A percentile compares a stretch with the other conserved stretches of the same genome.
phyloP scores from a whole-genome alignment of 352 stramenopile species.

The Stephanocyclus meneghinianus region DNA sequence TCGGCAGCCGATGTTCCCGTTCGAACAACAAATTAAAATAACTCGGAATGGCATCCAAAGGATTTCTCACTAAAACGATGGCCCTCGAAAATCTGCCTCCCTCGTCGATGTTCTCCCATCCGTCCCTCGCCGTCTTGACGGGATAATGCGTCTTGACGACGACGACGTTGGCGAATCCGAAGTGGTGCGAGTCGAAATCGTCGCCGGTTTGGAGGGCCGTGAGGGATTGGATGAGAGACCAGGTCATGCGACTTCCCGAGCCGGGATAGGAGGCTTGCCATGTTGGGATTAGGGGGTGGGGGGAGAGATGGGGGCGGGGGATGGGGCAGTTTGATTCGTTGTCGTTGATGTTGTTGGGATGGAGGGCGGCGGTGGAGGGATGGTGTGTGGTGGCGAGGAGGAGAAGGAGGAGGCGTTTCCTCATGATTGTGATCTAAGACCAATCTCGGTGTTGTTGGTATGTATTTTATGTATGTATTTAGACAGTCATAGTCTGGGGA shows the following conservation, averaged over 20 bases:
- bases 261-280: slow-evolving; percentile 32
- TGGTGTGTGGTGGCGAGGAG: not conserved
- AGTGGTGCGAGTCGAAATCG: slow-evolving; percentile 19
- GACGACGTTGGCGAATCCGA: slow-evolving; percentile 6
- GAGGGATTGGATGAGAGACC: slow-evolving; percentile 9
- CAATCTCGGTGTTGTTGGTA: not conserved
- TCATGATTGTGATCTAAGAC: not conserved
- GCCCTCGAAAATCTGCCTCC: slow-evolving; percentile 3
- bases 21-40: slow-evolving; percentile 47
- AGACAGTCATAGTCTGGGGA: too few species aligned
- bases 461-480: not conserved
- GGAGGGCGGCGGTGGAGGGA: not conserved
- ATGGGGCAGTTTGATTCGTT: slow-evolving; percentile 11
- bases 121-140: not conserved
- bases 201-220: slow-evolving; percentile 5
- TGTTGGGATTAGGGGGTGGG: not conserved
- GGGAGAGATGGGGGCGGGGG: slow-evolving; percentile 6
- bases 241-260: slow-evolving; percentile 22
- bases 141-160: slow-evolving; percentile 50
- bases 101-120: slow-evolving; percentile 16
- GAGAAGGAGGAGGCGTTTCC: not conserved
- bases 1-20: slow-evolving; percentile 20
- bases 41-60: slow-evolving; percentile 36
- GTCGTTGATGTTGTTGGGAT: not conserved
- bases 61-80: slow-evolving; percentile 42